These are phyloP conservation scores for Rhytidhysteron rufulum DNA, from an alignment of 2,329 filamentous ascomycete species.

Conservation along the genomic window DNA sequence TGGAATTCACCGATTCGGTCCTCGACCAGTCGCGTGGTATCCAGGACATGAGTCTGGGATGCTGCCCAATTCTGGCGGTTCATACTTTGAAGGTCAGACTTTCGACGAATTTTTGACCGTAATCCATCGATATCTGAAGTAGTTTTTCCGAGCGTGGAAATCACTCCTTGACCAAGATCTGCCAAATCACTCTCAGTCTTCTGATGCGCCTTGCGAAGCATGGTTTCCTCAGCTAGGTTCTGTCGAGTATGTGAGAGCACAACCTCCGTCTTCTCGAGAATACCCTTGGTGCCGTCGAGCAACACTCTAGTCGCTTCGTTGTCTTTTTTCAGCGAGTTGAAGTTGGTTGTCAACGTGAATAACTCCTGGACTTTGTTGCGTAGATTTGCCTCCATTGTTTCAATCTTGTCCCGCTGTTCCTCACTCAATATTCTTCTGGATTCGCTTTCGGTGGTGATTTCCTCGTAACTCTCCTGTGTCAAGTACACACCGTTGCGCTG, in stretches of 20 bases:
- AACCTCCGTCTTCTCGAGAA: constrained; percentile 84
- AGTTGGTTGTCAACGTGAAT: constrained; percentile 78
- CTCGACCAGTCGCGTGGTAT: constrained; percentile 75
- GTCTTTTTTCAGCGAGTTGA: constrained; percentile 85
- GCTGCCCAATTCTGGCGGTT: constrained; percentile 78
- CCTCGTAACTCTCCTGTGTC: constrained; percentile 82
- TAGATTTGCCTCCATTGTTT: constrained; percentile 84
- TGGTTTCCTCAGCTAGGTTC: constrained; percentile 72
- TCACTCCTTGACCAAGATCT: constrained; percentile 68
- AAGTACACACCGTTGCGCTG: constrained; percentile 95
- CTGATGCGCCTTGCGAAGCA: constrained; percentile 78
- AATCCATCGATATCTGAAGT: constrained; percentile 77
- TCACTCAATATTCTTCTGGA: constrained; percentile 86
- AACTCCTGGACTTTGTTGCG: constrained; percentile 93
- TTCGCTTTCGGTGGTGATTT: constrained; percentile 88
- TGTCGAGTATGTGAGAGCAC: constrained; percentile 74
- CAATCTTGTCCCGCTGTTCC: constrained; percentile 87
- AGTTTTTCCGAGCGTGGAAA: constrained; percentile 73
- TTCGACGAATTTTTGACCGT: constrained; percentile 80
- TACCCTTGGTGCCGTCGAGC: constrained; percentile 74
- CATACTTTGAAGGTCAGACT: constrained; percentile 74
- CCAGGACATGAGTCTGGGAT: constrained; percentile 70
- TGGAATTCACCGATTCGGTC: constrained; percentile 69
- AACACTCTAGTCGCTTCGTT: constrained; percentile 70
- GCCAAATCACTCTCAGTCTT: constrained; percentile 76